Evolutionary conservation across 2,329 filamentous ascomycete genomes (phyloP), one percentile per base, ranked within the genome.

Genomic region (Aphanoascus verrucosus): DNA sequence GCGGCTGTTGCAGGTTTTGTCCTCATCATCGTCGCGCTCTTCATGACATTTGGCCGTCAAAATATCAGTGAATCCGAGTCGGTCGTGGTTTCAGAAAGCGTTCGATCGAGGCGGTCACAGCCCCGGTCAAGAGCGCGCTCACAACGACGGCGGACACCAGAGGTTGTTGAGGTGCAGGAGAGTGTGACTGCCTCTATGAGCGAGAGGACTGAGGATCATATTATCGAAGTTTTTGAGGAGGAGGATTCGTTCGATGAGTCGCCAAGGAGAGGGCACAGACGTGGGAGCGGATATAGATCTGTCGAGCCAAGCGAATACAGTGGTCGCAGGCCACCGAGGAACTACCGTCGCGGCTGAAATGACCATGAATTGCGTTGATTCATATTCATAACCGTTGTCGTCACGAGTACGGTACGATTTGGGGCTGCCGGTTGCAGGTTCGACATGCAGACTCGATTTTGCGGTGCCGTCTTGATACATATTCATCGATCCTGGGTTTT

Each of bases 21-120:
- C 32, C 67, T 82, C 34, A 57, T 80, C 11, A 65, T 81, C 31
- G 75, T 75, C 64, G 61, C 80, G 11, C 58, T 80, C 54, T 79
- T 77, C 63, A 69, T 72, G 1, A 69, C 69, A n/a, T 65, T 78
- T 31, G 73, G 74, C 55, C 68, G 73, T 31, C 69, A 69, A 50
- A 56, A 17, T n/a, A 23, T 49, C 8, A 50, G 19, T 11, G 41
- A 37, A 40, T 3, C 8, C 3, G 32, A 45, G 19, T 40, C 42
- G 7, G 41, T 38, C 1, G 28, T 40, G 15, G 19, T 20, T 12
- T 52, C 42, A 15, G 52, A 40, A 31, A 9, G 43, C 7, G 15
- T 32, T 53, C 31, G 35, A 43, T 48, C 51, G 32, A 32, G 43
- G 20, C 51, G 20, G 15, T 34, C 44, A 19, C 7, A 20, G 5